Percentiles rank a stretch among this genome's conserved stretches.
Conservation (phyloP, 2,329 filamentous ascomycete species). For the Diaporthe citrichinensis region DNA sequence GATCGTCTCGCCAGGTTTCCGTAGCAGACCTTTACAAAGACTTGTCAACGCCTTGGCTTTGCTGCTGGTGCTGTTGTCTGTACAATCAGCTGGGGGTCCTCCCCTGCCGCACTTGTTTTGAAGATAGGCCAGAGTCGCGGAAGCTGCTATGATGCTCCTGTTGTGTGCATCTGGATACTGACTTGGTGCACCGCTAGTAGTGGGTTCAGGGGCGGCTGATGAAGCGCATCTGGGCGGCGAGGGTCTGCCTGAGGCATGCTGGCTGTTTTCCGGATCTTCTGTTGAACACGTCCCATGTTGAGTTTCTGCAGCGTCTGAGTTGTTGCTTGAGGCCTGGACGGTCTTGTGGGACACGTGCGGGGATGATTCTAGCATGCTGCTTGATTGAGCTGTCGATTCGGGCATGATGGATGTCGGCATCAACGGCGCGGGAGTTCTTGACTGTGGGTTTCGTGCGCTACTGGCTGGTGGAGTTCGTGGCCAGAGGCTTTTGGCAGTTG, state of each 20-base stretch:
- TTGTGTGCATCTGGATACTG: neutral
- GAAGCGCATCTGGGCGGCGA: neutral
- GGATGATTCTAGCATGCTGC: neutral
- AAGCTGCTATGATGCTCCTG: constrained; percentile 4
- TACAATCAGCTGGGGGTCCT: no score
- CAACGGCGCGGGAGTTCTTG: neutral
- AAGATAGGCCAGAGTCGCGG: neutral
- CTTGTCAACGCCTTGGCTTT: neutral
- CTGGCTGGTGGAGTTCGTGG: neutral
- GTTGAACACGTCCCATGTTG: no score
- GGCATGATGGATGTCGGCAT: neutral
- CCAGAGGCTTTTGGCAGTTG: neutral
- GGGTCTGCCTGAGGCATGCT: neutral
- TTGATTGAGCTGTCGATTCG: neutral
- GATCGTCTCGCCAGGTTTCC: neutral
- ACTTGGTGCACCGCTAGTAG: neutral
- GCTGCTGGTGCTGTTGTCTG: neutral
- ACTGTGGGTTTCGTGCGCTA: neutral
- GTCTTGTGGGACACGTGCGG: neutral
- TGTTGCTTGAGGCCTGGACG: neutral
- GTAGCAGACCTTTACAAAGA: neutral
- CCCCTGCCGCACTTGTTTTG: neutral
- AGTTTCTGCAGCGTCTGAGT: neutral
- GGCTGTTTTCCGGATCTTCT: neutral
- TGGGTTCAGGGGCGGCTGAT: neutral